Base-by-base conservation (phyloP, 768 basidiomycete genomes). In the Cubamyces lactineus region DNA sequence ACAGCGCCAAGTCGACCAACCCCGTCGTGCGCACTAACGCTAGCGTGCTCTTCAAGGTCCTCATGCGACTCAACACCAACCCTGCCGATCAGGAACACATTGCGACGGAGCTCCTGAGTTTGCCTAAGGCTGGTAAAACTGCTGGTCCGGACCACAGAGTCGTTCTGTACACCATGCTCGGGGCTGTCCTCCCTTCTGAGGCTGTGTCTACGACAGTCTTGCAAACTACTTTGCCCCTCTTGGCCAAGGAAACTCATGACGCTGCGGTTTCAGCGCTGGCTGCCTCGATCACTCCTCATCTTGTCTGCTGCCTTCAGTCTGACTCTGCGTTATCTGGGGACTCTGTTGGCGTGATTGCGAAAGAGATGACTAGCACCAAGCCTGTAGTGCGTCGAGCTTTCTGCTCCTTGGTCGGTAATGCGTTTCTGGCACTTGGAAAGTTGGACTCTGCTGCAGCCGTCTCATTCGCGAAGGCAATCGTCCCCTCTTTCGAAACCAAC, bases 111-210 rank as follows among this genome's bases (percentile, higher is more conserved):
- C 73, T 94, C 5, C 76, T 94, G 11, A 76, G 78, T n/a, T 79
- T 94, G 0, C 91, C 94, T 1, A 87, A 89, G 67, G 74, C 87
- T 0, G 91, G 93, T 21, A 99, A 97, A 78, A 92, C 94, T 0
- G 77, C 87, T 0, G 93, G 94, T 1, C 83, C 91, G 2, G 96
- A 96, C 58, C 94, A 98, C 71, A 86, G 96, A 17, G 73, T 86
- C 5, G 79, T 89, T 0, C 78, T 98, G 9, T 96, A 93, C 75
- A 81, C 84, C 1, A 93, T 98, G 87, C 79, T 94, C 1, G 75
- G 80, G 2, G 70, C 70, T 53, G 63, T 94, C 1, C 73, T 77
- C 0, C 79, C 87, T 2, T 83, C 83, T 5, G 66, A 77, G 2
- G 62, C 74, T 0, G 74, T 87, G 0, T 84, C 93, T 0, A 68